Evolutionary conservation across 805 yeast genomes (phyloP).

Genomic region (Nakazawaea laoshanensis): DNA sequence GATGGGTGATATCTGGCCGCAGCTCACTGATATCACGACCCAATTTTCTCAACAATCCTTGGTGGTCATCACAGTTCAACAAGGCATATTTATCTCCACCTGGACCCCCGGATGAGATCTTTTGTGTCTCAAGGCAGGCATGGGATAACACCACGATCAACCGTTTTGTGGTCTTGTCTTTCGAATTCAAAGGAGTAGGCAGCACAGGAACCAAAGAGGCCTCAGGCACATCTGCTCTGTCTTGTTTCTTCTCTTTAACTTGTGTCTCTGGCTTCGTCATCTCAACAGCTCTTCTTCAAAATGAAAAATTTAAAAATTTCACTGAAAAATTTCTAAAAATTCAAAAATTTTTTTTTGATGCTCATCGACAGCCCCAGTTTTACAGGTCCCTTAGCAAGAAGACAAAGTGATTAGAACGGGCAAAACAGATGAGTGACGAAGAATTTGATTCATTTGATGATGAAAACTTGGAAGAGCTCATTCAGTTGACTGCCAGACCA

Average conservation of each 20-base stretch:
- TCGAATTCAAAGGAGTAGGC: conserved; percentile 73
- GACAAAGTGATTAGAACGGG: conserved; percentile 3
- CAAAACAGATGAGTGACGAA: conserved; percentile 1
- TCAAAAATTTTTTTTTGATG: too few species aligned
- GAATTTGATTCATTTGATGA: conserved; percentile 19
- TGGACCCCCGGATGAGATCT: conserved; percentile 69
- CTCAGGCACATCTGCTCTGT: conserved; percentile 20
- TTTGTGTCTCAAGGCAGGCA: conserved; percentile 93
- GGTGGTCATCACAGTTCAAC: conserved; percentile 97
- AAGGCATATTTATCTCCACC: conserved; percentile 89
- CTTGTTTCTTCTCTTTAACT: conserved; percentile 15
- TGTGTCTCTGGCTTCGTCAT: conserved; percentile 15
- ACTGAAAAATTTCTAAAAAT: too few species aligned
- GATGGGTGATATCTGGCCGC: conserved; percentile 98
- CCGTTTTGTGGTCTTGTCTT: conserved; percentile 80
- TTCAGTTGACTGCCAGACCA: conserved; percentile 31
- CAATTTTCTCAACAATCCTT: conserved; percentile 89
- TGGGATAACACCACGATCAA: conserved; percentile 91
- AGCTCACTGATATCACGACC: conserved; percentile 97
- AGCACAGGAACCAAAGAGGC: conserved; percentile 85
- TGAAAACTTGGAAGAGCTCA: conserved; percentile 27
- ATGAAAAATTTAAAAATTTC: too few species aligned
- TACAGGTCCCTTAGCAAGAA: too few species aligned
- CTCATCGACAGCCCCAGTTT: too few species aligned
- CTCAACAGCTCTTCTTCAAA: conserved; percentile 34